These are phyloP conservation scores for Ophiosphaerella korrae DNA, from an alignment of 2,329 filamentous ascomycete species.

Conservation along the genomic window DNA sequence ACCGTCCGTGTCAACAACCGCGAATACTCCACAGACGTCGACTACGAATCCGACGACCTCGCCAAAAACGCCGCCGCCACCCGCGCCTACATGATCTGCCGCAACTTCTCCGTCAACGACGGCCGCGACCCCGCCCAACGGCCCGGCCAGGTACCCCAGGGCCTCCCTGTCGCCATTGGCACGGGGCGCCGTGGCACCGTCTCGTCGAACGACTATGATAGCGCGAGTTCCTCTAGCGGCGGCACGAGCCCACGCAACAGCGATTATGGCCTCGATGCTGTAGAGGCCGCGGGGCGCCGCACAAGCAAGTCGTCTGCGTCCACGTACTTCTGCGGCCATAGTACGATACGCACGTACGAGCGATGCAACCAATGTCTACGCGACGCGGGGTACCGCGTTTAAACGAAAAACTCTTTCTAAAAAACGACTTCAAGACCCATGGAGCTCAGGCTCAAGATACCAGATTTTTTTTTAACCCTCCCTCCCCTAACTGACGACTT, in stretches of 20 bases:
- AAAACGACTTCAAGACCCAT: constrained; percentile 37
- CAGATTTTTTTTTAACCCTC: constrained; percentile 15
- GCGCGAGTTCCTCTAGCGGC: constrained; percentile 58
- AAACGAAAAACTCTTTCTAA: not conserved
- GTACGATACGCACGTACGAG: constrained; percentile 48
- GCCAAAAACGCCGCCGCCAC: constrained; percentile 94
- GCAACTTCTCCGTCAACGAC: constrained; percentile 95
- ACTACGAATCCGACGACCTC: constrained; percentile 79
- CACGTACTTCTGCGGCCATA: constrained; percentile 47
- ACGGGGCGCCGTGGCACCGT: constrained; percentile 60
- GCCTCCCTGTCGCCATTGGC: constrained; percentile 67
- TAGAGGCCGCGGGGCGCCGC: constrained; percentile 32
- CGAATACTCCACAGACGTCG: constrained; percentile 89
- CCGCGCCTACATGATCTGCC: constrained; percentile 96
- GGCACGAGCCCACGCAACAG: constrained; percentile 60
- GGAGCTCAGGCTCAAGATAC: constrained; percentile 45
- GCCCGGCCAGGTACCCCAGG: constrained; percentile 63
- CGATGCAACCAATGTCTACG: constrained; percentile 51
- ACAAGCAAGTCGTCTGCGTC: constrained; percentile 43
- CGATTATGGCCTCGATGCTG: constrained; percentile 51
- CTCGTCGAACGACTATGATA: constrained; percentile 56
- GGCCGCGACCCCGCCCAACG: constrained; percentile 74
- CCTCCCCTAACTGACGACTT: not conserved
- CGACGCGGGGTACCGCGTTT: constrained; percentile 47
- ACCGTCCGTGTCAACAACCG: constrained; percentile 94